A percentile compares a stretch with the other conserved stretches of the same genome.
phyloP scores from a whole-genome alignment of 2,329 filamentous ascomycete species.

The Aureobasidium leucospermi region DNA sequence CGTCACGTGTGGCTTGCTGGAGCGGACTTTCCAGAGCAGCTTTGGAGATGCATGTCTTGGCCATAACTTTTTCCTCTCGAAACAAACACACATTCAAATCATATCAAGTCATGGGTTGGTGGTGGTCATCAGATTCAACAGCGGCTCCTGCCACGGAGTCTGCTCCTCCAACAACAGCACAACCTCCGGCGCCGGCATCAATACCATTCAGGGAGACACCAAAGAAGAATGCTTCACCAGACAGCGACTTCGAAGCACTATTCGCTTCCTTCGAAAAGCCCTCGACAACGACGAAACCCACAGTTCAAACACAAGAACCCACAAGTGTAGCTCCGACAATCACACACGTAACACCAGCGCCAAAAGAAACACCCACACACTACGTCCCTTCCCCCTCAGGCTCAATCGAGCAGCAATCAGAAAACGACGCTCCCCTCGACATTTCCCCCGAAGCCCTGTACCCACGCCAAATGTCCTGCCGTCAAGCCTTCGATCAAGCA shows the following conservation, averaged over 20 bases:
- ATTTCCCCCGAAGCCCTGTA: conserved; percentile 58
- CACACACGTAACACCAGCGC: conserved; percentile 1
- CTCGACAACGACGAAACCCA: conserved; percentile 16
- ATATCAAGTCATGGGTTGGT: conserved; percentile 19
- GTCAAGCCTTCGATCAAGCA: conserved; percentile 80
- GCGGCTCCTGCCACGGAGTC: conserved; percentile 6
- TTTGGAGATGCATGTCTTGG: neutral
- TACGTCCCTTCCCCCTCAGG: conserved; percentile 4
- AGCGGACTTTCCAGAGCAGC: neutral
- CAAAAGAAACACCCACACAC: conserved; percentile 11
- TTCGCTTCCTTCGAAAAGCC: conserved; percentile 40
- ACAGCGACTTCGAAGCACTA: conserved; percentile 48
- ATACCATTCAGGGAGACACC: neutral
- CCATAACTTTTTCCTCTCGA: neutral
- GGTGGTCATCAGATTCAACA: conserved; percentile 18
- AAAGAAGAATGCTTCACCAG: conserved; percentile 24
- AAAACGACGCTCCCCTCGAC: conserved; percentile 18
- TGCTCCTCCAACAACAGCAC: neutral
- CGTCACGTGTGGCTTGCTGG: conserved; percentile 10
- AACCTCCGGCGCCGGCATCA: neutral
- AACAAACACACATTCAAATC: neutral
- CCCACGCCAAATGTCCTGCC: conserved; percentile 79
- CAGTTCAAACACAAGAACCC: neutral
- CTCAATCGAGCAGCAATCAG: neutral
- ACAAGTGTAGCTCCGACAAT: neutral